Conservation (phyloP, 2,329 filamentous ascomycete species). For the Phaeosphaeria sp. region DNA sequence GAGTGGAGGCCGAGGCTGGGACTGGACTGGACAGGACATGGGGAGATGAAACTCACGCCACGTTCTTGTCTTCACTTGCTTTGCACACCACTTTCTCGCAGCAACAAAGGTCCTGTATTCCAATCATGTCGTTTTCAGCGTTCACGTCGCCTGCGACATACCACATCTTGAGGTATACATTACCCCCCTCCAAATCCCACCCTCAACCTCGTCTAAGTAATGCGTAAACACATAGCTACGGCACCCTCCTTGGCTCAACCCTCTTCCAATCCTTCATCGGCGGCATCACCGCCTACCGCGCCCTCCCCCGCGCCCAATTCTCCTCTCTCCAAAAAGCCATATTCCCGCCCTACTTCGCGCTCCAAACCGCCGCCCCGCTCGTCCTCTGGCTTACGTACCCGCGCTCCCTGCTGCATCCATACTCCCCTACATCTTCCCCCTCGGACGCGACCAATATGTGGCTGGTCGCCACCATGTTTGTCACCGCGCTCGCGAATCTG, state of each 20-base stretch:
- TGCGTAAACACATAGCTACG: slow-evolving; percentile 67
- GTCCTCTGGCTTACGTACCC: slow-evolving; percentile 82
- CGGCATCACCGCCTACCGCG: slow-evolving; percentile 77
- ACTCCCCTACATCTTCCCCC: not conserved
- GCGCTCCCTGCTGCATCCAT: slow-evolving; percentile 7
- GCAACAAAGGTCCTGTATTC: not conserved
- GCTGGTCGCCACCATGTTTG: slow-evolving; percentile 73
- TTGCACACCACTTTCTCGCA: not conserved
- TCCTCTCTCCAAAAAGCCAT: slow-evolving; percentile 75
- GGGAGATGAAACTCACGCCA: slow-evolving; percentile 1
- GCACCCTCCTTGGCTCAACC: slow-evolving; percentile 83
- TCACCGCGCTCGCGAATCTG: slow-evolving; percentile 75
- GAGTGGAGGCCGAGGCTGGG: not conserved
- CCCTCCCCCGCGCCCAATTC: slow-evolving; percentile 81
- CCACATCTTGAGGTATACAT: slow-evolving; percentile 72
- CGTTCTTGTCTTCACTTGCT: not conserved
- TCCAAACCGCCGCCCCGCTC: slow-evolving; percentile 79
- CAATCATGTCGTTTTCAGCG: slow-evolving; percentile 52
- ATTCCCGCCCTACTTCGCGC: slow-evolving; percentile 87
- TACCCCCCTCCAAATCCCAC: not conserved
- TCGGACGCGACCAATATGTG: slow-evolving; percentile 42
- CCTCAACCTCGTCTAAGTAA: slow-evolving; percentile 18
- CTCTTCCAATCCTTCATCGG: slow-evolving; percentile 85
- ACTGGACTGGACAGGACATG: not conserved
- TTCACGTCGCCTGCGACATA: slow-evolving; percentile 73